These are phyloP conservation scores for Vanrija pseudolonga DNA, from an alignment of 1,284 basidiomycete genomes.

Conservation along the genomic window DNA sequence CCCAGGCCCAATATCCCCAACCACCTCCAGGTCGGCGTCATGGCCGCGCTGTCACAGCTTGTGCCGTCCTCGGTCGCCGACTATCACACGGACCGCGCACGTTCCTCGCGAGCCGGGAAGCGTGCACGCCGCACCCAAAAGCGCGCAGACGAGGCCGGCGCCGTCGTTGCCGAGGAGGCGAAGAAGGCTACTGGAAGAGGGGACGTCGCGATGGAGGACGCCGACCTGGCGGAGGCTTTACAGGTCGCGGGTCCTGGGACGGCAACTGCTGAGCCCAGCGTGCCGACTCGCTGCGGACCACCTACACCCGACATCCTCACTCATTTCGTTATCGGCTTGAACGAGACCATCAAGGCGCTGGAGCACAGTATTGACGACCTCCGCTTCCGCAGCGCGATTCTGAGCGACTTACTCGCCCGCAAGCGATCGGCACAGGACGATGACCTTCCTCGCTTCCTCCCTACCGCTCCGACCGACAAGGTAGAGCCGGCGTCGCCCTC, in stretches of 20 bases:
- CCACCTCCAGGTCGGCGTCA: conserved; percentile 35
- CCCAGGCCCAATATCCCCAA: conserved; percentile 40
- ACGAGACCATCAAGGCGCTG: conserved; percentile 70
- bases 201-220: background rate
- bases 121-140: background rate
- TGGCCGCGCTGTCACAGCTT: conserved; percentile 31
- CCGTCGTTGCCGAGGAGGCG: background rate
- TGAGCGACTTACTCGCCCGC: conserved; percentile 40
- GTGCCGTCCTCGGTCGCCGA: conserved; percentile 30
- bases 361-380: conserved; percentile 58
- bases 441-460: conserved; percentile 15
- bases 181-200: background rate
- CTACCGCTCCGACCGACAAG: conserved; percentile 23
- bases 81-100: conserved; percentile 36
- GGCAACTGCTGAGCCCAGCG: background rate
- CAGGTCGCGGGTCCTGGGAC: background rate
- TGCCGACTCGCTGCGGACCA: background rate
- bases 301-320: conserved; percentile 52
- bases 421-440: background rate
- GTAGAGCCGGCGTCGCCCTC: background rate
- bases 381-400: conserved; percentile 26
- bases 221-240: background rate
- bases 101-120: conserved; percentile 33
- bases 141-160: background rate
- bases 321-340: conserved; percentile 68